These are phyloP conservation scores for Tylopilus rubrobrunneus DNA, from an alignment of 768 basidiomycete genomes.

Conservation along the genomic window DNA sequence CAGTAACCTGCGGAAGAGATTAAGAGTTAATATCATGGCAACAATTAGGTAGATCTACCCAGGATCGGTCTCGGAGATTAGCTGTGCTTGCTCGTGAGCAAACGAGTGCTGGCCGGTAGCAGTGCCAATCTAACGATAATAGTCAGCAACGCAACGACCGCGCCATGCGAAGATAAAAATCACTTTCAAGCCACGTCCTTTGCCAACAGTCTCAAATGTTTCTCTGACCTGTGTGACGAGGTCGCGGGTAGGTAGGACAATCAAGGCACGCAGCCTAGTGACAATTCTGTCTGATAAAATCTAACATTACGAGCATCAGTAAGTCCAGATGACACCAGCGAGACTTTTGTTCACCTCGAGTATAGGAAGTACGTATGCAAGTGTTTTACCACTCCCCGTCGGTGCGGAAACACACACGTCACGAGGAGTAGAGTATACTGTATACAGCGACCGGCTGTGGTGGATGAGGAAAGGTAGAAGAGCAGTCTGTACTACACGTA, in stretches of 20 bases:
- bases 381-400: constrained; percentile 96
- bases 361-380: constrained; percentile 93
- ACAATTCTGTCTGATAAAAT: constrained; percentile 69
- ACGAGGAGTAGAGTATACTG: constrained; percentile 58
- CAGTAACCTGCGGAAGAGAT: constrained; percentile 44
- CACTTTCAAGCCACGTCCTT: constrained; percentile 86
- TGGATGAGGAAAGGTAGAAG: constrained; percentile 80
- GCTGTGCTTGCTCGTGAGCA: constrained; percentile 79
- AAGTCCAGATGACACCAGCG: neutral
- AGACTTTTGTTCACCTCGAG: constrained; percentile 57
- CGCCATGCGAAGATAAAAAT: neutral
- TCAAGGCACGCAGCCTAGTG: constrained; percentile 80
- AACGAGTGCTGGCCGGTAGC: constrained; percentile 96
- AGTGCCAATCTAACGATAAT: constrained; percentile 52
- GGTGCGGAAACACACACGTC: constrained; percentile 96
- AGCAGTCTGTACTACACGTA: constrained; percentile 73
- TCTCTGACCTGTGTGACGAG: constrained; percentile 90
- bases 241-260: constrained; percentile 92
- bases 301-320: constrained; percentile 35
- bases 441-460: constrained; percentile 49
- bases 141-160: neutral
- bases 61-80: constrained; percentile 58
- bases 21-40: neutral
- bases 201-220: constrained; percentile 80
- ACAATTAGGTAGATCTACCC: constrained; percentile 37